These are phyloP conservation scores for Capsicum rhomboideum DNA, from an alignment of 257 asterid genomes.

Conservation along the genomic window DNA sequence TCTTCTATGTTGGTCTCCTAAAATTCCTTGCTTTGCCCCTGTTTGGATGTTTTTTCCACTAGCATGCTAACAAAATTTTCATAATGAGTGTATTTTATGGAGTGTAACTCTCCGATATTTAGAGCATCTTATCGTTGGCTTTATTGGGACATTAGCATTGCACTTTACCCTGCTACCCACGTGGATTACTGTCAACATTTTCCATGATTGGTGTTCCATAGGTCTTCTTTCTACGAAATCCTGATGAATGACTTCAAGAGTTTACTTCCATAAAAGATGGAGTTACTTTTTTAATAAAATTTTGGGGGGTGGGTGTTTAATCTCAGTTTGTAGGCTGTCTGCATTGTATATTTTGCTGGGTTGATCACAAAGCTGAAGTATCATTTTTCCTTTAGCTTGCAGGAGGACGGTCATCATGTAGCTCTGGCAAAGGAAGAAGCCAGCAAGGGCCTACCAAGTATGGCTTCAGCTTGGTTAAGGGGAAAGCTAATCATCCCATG, in stretches of 20 bases:
- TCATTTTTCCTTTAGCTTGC: constrained; percentile 33
- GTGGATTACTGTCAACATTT: not conserved
- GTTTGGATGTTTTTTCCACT: not conserved
- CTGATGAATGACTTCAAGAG: not conserved
- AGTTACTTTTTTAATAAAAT: not conserved
- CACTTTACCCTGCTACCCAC: not conserved
- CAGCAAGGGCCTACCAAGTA: constrained; percentile 44
- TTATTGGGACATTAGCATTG: not conserved
- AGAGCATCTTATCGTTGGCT: not conserved
- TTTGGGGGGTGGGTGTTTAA: no score
- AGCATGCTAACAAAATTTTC: not conserved
- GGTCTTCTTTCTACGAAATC: not conserved
- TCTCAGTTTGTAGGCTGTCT: not conserved
- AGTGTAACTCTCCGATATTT: not conserved
- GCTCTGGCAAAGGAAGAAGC: constrained; percentile 84
- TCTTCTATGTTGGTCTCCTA: not conserved
- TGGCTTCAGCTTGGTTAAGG: constrained; percentile 78
- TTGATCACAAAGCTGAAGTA: constrained; percentile 3
- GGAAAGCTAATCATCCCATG: constrained; percentile 94
- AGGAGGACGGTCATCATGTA: constrained; percentile 43
- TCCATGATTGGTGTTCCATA: not conserved
- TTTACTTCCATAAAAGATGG: not conserved
- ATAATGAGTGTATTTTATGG: not conserved
- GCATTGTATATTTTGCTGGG: not conserved
- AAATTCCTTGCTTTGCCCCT: not conserved